phyloP scores from a whole-genome alignment of 78 protist genomes.

The Polysphondylium violaceum region DNA sequence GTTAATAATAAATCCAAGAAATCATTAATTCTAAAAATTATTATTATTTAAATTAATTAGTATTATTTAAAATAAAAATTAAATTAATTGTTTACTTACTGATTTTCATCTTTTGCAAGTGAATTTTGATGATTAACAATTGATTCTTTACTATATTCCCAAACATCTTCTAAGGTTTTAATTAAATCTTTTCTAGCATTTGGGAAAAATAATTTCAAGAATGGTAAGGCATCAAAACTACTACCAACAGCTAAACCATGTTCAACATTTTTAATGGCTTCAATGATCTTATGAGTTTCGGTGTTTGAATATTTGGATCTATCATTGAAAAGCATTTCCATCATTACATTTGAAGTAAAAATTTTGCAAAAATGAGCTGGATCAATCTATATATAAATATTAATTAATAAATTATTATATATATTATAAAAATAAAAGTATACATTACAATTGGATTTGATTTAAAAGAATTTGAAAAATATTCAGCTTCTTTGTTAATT shows the following conservation, averaged over 20 bases:
- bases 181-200: neutral
- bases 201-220: neutral
- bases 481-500: neutral
- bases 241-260: slow-evolving; percentile 61
- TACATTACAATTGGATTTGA: slow-evolving; percentile 36
- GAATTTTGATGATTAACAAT: slow-evolving; percentile 10
- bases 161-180: slow-evolving; percentile 9
- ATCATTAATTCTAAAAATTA: slow-evolving; percentile 1
- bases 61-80: neutral
- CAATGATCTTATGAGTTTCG: neutral
- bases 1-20: slow-evolving; percentile 32
- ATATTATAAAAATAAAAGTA: neutral
- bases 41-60: neutral
- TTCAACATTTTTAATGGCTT: slow-evolving; percentile 43
- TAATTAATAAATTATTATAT: neutral
- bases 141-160: slow-evolving; percentile 30
- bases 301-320: neutral
- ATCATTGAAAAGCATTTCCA: slow-evolving; percentile 13
- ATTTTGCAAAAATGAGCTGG: slow-evolving; percentile 32
- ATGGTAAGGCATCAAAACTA: slow-evolving; percentile 43
- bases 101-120: slow-evolving; percentile 1
- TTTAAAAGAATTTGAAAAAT: slow-evolving; percentile 10
- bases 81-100: neutral
- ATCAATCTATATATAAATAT: neutral
- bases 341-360: slow-evolving; percentile 48